Evolutionary conservation across 768 basidiomycete genomes (phyloP).

Genomic region (Boletus tylopilopsis): DNA sequence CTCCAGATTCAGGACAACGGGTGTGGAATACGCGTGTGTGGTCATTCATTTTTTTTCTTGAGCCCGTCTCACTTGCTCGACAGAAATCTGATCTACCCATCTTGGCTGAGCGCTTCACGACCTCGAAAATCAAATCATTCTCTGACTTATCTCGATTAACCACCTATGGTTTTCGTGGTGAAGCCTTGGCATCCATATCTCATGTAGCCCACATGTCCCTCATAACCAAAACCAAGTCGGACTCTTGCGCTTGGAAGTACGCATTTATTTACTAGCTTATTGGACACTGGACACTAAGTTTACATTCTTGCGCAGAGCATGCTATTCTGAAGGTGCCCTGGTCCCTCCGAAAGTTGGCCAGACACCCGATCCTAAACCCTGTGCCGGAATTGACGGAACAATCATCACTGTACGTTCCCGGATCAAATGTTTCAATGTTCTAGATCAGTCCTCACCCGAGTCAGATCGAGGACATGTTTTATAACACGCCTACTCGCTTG

Average conservation of each 20-base stretch:
- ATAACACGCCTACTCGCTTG: conserved; percentile 85
- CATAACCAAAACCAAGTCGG: conserved; percentile 82
- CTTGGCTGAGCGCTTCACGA: conserved; percentile 92
- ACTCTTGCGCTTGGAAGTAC: conserved; percentile 91
- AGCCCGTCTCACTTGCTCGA: background rate
- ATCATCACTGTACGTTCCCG: conserved; percentile 62
- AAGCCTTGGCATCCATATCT: conserved; percentile 93
- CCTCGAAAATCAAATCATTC: conserved; percentile 85
- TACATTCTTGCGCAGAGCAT: conserved; percentile 50
- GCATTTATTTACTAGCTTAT: conserved; percentile 28
- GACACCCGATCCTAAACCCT: conserved; percentile 76
- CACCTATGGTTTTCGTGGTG: conserved; percentile 96
- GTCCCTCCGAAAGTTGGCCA: conserved; percentile 68
- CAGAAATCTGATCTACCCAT: conserved; percentile 88
- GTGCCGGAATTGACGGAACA: conserved; percentile 94
- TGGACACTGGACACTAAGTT: conserved; percentile 1
- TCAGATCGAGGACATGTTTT: conserved; percentile 94
- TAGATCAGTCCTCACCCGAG: conserved; percentile 6
- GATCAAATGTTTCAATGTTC: too few species aligned
- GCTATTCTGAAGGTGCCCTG: conserved; percentile 75
- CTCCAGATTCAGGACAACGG: conserved; percentile 98
- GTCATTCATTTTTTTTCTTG: background rate
- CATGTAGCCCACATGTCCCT: conserved; percentile 89
- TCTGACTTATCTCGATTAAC: conserved; percentile 79
- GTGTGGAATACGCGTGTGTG: conserved; percentile 81